These are phyloP conservation scores for Hawksworthiomyces lignivorus DNA, from an alignment of 2,329 filamentous ascomycete genomes.

Conservation along the genomic window DNA sequence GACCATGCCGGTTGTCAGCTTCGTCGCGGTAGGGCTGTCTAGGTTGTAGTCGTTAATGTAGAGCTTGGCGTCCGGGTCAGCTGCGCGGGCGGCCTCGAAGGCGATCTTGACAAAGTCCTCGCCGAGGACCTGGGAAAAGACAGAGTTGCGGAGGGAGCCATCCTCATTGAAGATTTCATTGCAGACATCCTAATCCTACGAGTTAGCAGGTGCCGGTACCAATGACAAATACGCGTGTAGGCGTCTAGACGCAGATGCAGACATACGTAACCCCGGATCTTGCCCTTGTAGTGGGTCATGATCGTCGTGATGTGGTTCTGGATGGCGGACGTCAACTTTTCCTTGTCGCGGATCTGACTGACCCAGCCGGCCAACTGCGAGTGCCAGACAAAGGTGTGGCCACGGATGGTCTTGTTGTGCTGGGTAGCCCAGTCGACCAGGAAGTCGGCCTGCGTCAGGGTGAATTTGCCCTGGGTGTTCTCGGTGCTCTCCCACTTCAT, in stretches of 20 bases:
- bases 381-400: constrained; percentile 62
- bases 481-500: constrained; percentile 62
- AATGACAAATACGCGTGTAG: too few relatives aligned
- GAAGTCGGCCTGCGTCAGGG: constrained; percentile 48
- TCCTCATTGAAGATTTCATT: constrained; percentile 60
- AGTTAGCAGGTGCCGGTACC: too few relatives aligned
- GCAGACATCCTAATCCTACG: constrained; percentile 42
- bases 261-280: constrained; percentile 47
- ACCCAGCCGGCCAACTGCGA: constrained; percentile 54
- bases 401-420: constrained; percentile 53
- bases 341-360: constrained; percentile 41
- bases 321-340: constrained; percentile 46
- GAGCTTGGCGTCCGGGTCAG: constrained; percentile 59
- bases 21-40: constrained; percentile 50
- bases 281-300: constrained; percentile 53
- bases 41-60: constrained; percentile 74
- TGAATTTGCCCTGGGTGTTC: constrained; percentile 42
- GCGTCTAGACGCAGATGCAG: too few relatives aligned
- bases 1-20: constrained; percentile 47
- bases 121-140: constrained; percentile 62
- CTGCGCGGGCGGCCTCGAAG: constrained; percentile 58
- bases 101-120: constrained; percentile 64
- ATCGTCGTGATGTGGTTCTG: constrained; percentile 52
- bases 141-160: constrained; percentile 49
- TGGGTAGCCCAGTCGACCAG: constrained; percentile 49